Evolutionary conservation across 169 alveolate species (phyloP).

Genomic region (Cryptosporidium felis): DNA sequence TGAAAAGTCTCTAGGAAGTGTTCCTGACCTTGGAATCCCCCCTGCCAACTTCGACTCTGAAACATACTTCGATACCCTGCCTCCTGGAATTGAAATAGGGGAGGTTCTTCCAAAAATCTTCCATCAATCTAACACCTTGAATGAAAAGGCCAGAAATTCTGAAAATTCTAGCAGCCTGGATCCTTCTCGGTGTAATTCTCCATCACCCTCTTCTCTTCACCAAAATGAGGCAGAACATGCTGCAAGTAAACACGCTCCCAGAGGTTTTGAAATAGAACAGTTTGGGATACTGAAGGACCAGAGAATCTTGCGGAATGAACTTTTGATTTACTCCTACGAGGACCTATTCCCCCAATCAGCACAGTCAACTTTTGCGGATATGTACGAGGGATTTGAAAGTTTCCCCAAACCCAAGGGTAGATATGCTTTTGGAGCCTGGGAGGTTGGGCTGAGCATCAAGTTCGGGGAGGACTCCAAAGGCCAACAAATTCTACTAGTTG

Average conservation of each 20-base stretch:
- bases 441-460: slow-evolving; percentile 34
- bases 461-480: slow-evolving; percentile 65
- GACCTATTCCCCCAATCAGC: slow-evolving; percentile 35
- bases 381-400: not conserved
- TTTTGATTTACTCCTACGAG: slow-evolving; percentile 26
- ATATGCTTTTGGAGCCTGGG: slow-evolving; percentile 66
- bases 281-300: not conserved
- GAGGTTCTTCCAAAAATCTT: slow-evolving; percentile 40
- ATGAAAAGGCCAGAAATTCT: not conserved
- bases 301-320: slow-evolving; percentile 29
- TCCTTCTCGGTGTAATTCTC: no score
- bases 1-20: slow-evolving; percentile 47
- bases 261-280: slow-evolving; percentile 18
- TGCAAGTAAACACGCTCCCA: not conserved
- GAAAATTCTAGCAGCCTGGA: not conserved
- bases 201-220: not conserved
- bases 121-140: not conserved
- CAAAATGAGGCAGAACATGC: not conserved
- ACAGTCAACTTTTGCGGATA: not conserved
- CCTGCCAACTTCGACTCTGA: not conserved
- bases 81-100: slow-evolving; percentile 69
- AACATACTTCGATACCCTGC: slow-evolving; percentile 45
- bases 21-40: slow-evolving; percentile 64
- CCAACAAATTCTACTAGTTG: slow-evolving; percentile 29
- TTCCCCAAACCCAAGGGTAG: slow-evolving; percentile 59